A percentile compares a stretch with the other conserved stretches of the same genome.
These are phyloP conservation scores for Lathyrus sativus DNA, from an alignment of 306 rosid species.

Conservation along the genomic window DNA sequence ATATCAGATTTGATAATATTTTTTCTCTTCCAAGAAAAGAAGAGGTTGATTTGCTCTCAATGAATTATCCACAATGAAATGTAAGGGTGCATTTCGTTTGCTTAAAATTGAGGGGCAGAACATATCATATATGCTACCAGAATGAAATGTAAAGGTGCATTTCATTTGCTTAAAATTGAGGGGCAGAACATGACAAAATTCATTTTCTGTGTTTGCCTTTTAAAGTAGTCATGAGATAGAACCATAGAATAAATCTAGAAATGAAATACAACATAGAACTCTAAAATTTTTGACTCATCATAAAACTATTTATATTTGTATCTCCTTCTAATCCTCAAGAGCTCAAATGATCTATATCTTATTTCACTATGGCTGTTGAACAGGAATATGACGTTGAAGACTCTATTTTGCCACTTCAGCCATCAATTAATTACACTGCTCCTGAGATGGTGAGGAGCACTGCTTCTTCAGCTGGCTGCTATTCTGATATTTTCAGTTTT, in stretches of 20 bases:
- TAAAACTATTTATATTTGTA: slow-evolving; percentile 5
- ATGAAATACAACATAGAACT: background rate
- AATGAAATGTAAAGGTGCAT: background rate
- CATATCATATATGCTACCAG: too few species aligned
- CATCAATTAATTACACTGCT: slow-evolving; percentile 89
- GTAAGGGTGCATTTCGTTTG: background rate
- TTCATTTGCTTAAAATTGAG: background rate
- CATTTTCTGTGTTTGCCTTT: background rate
- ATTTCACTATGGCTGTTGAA: slow-evolving; percentile 34
- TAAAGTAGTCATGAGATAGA: background rate
- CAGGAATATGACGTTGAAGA: slow-evolving; percentile 99
- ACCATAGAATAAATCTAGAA: background rate
- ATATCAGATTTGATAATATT: background rate
- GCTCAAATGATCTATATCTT: slow-evolving; percentile 19
- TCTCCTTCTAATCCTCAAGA: slow-evolving; percentile 16
- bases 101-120: background rate
- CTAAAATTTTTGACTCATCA: background rate
- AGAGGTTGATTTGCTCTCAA: background rate
- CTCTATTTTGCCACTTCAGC: slow-evolving; percentile 88
- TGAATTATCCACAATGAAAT: background rate
- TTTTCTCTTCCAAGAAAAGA: background rate
- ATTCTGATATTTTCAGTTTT: slow-evolving; percentile 92
- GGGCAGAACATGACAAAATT: background rate
- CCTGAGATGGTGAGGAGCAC: slow-evolving; percentile 86
- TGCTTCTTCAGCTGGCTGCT: slow-evolving; percentile 56